Evolutionary conservation across 768 basidiomycete genomes (phyloP), one percentile per base, ranked within the genome.

Genomic region (Pisolithus tinctorius): DNA sequence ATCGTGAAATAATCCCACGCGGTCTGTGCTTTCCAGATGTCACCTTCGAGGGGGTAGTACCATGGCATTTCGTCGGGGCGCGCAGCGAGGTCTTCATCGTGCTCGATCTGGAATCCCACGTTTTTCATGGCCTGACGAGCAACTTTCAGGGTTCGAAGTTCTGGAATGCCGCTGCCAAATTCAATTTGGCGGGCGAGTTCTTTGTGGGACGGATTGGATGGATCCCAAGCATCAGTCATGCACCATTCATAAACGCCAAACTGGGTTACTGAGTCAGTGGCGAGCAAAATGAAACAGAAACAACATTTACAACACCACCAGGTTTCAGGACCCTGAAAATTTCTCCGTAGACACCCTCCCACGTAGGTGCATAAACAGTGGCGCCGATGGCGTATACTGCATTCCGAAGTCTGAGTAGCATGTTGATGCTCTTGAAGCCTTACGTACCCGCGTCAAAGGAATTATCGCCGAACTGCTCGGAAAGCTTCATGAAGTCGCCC

Each of bases 221-320:
- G 80, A 69, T 97, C 88, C 90, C 94, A 94, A 3, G 70, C 67
- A 68, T 97, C 93, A n/a, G 96, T 97, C 96, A 99, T 97, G 70
- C 84, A 86, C 95, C 95, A 99, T 68, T 98, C 96, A 70, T 98
- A 99, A 37, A 98, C 88, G 63, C 94, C 95, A 68, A 96, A 96
- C 88, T 94, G 54, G 1, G 37, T 47, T 38, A 23, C 1, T 8
- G 14, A 17, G 36, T 20, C n/a, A 42, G 31, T 42, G 6, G 53
- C 3, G 54, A 58, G 54, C 1, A 45, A 4, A 4, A 5, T 47
- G 26, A 7, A 16, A 4, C 30, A 11, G n/a, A 3, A 55, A 41
- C 1, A 3, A 7, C 23, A 20, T 16, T 43, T 64, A 94, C 93
- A 17, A 88, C 75, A 56, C 95, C 95, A 73, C 94, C 95, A 1